A percentile compares a stretch with the other conserved stretches of the same genome.
These are phyloP conservation scores for Eucalyptus pauciflora DNA, from an alignment of 345 rosid genomes.

Conservation along the genomic window DNA sequence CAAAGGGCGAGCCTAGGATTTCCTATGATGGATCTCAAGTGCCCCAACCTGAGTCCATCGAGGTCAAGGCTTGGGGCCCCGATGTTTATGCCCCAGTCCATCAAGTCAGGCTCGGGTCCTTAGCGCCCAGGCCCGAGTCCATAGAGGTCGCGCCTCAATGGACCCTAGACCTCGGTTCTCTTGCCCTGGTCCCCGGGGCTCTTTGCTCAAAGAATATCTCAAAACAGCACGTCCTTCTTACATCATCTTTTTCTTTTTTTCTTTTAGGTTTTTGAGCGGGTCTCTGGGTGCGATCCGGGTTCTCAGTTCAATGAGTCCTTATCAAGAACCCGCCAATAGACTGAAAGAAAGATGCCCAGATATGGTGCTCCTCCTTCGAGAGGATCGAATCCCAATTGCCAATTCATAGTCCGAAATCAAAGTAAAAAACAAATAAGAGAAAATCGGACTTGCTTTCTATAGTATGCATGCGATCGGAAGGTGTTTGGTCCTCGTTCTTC, in stretches of 20 bases:
- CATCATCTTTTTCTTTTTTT: not conserved
- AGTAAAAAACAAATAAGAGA: not conserved
- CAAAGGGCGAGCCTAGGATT: not conserved
- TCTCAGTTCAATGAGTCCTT: not conserved
- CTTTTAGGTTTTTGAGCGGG: not conserved
- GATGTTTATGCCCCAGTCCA: not conserved
- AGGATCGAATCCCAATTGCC: not conserved
- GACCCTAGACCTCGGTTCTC: not conserved
- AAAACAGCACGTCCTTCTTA: not conserved
- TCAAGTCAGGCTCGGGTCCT: not conserved
- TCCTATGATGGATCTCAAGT: not conserved
- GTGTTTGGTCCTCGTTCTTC: constrained; percentile 14
- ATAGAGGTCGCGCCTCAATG: not conserved
- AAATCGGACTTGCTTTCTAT: not conserved
- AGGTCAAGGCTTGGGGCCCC: not conserved
- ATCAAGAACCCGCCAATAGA: not conserved
- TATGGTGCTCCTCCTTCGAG: not conserved
- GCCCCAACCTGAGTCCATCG: not conserved
- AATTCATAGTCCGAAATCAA: not conserved
- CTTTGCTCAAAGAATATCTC: not conserved
- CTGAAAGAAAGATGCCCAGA: not conserved
- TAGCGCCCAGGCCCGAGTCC: not conserved
- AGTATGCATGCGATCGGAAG: not conserved
- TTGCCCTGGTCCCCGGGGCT: not conserved
- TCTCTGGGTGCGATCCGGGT: not conserved